Evolutionary conservation across 2,329 filamentous ascomycete genomes (phyloP), one percentile per base, ranked within the genome.

Genomic region (Fusarium sulawesiense): DNA sequence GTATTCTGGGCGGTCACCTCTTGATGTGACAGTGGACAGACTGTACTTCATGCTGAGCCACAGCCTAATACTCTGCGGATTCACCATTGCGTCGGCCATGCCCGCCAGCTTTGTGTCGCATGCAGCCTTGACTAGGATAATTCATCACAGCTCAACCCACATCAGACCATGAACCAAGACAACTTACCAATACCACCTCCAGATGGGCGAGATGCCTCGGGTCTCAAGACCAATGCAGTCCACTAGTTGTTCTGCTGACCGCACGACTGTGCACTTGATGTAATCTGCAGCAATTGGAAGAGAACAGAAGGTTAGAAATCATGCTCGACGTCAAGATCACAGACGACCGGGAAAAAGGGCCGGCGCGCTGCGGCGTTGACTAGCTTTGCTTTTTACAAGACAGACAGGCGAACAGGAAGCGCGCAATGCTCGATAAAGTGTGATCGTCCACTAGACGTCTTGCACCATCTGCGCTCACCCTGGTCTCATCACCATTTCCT

Each of bases 391-490:
- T 73, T 75, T 75, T 62, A 21, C 49, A 59, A 65, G 60, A 50
- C 49, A 60, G 57, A 67, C 56, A 63, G 64, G 60, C 47, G 29
- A 55, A 63, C 68, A 73, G 60, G 60, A 66, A 68, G 68, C 68
- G 68, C 66, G 70, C 72, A 73, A 73, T 72, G 61, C 64, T 73
- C 73, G 72, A 75, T 71, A 64, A 61, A 65, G 68, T 75, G 72
- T 74, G 73, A 75, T 75, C 70, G 66, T 66, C 73, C 62, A 71
- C 58, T 73, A 62, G 58, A 65, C 68, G 48, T 72, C 70, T 73
- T 73, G 70, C 64, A 75, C 73, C 59, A 75, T 73, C 72, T 75
- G 73, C 73, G 62, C 73, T 73, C 72, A 74, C 73, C 73, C 73
- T 32, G 61, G 73, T 76, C 73, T 73, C 64, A 75, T 75, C 73